These are phyloP conservation scores for Pichia sp. DNA, from an alignment of 1,139 yeast species.

Conservation along the genomic window DNA sequence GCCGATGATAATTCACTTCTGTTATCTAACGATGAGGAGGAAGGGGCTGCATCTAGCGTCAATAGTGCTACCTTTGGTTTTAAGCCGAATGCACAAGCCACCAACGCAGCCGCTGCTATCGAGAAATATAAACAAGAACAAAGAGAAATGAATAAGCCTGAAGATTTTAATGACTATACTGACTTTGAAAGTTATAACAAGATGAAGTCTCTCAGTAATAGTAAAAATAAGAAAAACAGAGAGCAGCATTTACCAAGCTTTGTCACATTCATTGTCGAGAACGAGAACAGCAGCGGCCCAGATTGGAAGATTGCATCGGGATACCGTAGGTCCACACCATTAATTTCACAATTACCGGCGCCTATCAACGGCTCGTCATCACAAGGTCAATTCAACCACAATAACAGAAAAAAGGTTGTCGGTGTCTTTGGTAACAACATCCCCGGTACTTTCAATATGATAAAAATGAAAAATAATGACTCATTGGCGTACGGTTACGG, in stretches of 20 bases:
- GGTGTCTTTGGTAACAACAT: conserved; percentile 20
- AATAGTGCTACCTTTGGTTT: too few species aligned
- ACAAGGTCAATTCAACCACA: conserved; percentile 11
- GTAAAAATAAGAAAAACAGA: not conserved
- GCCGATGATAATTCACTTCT: conserved; percentile 1
- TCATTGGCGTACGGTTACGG: not conserved
- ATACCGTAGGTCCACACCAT: conserved; percentile 40
- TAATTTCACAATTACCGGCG: conserved; percentile 38
- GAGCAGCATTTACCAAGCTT: not conserved
- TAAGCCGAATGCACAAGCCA: too few species aligned
- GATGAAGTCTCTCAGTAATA: conserved; percentile 3
- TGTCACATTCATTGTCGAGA: conserved; percentile 26
- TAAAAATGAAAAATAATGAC: conserved; percentile 1
- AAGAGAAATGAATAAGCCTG: not conserved
- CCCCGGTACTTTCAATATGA: conserved; percentile 13
- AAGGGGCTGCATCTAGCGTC: too few species aligned
- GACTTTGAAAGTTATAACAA: conserved; percentile 19
- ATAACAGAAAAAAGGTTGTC: conserved; percentile 9
- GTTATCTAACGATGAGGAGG: not conserved
- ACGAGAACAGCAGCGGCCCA: conserved; percentile 39
- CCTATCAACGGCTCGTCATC: conserved; percentile 13
- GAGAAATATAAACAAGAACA: not conserved
- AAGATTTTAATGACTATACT: conserved; percentile 5
- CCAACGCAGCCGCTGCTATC: too few species aligned
- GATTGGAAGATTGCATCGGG: conserved; percentile 42